Evolutionary conservation across 192 early-diverging fungal genomes (phyloP), one percentile per base, ranked within the genome.

Genomic region (Geranomyces variabilis): DNA sequence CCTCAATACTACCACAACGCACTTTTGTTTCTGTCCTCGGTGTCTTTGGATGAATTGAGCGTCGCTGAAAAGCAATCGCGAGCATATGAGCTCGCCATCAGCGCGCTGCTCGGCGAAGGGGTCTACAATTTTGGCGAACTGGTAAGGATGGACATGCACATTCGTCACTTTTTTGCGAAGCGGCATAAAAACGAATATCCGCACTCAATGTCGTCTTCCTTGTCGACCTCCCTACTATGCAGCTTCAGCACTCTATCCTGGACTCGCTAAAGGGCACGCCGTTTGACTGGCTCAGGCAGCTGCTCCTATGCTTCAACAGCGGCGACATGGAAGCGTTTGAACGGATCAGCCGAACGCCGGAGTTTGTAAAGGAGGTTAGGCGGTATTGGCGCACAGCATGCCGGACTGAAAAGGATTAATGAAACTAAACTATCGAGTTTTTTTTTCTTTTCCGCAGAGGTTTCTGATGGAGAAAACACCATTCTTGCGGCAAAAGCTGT

Each of bases 121-220:
- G 92, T 99, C 47, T 99, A 99, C 83, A 98, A 98, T 83, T 99
- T 99, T 91, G 97, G 97, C 53, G 95, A 98, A 75, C 80, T 99
- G 81, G 90, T 99, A 81, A 17, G 31, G n/a, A 75, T 57, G 22
- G 28, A 7, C 22, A n/a, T n/a, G n/a, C n/a, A n/a, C n/a, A n/a
- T n/a, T n/a, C n/a, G n/a, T n/a, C n/a, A n/a, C n/a, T n/a, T n/a
- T n/a, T n/a, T n/a, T n/a, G n/a, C n/a, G n/a, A n/a, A n/a, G n/a
- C n/a, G n/a, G n/a, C n/a, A n/a, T n/a, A n/a, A n/a, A n/a, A n/a
- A n/a, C n/a, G n/a, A n/a, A n/a, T n/a, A n/a, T n/a, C n/a, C n/a
- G n/a, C n/a, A n/a, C n/a, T n/a, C n/a, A n/a, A n/a, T n/a, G n/a
- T n/a, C n/a, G n/a, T n/a, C n/a, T n/a, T n/a, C n/a, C n/a, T n/a